These are phyloP conservation scores for Hawksworthiomyces lignivorus DNA, from an alignment of 2,329 filamentous ascomycete genomes.

Conservation along the genomic window DNA sequence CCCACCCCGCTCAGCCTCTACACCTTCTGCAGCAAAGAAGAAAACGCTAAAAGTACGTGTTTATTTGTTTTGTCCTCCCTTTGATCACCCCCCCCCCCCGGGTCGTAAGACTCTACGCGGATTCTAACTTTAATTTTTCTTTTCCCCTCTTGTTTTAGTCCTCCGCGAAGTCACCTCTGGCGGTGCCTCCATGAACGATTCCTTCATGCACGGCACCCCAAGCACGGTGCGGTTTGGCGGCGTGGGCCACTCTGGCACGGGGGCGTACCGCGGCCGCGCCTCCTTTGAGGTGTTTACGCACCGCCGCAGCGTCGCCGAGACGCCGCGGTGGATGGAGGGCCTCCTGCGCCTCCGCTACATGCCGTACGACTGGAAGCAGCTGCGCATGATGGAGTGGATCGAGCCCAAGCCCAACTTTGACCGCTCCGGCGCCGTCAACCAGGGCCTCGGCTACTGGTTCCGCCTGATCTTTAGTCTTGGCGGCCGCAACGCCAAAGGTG, in stretches of 20 bases:
- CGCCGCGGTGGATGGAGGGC: conserved; percentile 59
- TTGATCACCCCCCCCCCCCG: too few relatives aligned
- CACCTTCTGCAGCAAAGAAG: conserved; percentile 73
- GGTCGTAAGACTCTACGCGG: too few relatives aligned
- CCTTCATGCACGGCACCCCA: conserved; percentile 45
- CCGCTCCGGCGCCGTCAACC: conserved; percentile 46
- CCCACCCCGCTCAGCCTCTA: conserved; percentile 78
- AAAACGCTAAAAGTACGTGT: conserved; percentile 60
- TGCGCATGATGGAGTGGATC: conserved; percentile 37
- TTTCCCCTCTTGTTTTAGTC: conserved; percentile 32
- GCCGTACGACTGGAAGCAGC: conserved; percentile 45
- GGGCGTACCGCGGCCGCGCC: conserved; percentile 70
- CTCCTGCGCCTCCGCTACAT: conserved; percentile 62
- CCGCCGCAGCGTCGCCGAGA: conserved; percentile 46
- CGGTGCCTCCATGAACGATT: conserved; percentile 56
- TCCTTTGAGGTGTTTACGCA: conserved; percentile 63
- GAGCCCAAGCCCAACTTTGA: conserved; percentile 52
- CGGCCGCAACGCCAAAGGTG: conserved; percentile 38
- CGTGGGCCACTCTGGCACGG: conserved; percentile 70
- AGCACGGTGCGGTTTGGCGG: conserved; percentile 73
- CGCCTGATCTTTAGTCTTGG: conserved; percentile 45
- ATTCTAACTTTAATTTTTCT: neutral
- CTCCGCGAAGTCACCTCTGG: conserved; percentile 58
- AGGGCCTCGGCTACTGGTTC: conserved; percentile 47
- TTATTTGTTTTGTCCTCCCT: neutral